phyloP scores from a whole-genome alignment of 495 filamentous ascomycete genomes.

The Niebla homalea region DNA sequence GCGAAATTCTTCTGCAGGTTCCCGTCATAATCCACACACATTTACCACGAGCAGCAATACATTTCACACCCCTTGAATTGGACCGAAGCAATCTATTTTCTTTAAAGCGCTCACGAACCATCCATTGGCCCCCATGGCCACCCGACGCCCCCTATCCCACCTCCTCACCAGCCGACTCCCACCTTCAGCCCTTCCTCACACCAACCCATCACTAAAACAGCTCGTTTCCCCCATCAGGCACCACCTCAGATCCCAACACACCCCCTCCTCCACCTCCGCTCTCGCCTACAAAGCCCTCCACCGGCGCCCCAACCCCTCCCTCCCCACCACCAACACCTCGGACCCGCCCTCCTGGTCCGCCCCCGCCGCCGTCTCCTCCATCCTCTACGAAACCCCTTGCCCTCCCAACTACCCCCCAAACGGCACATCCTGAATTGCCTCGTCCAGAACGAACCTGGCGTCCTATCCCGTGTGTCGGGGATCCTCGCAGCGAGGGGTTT shows the following conservation, averaged over 20 bases:
- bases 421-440: slow-evolving; percentile 94
- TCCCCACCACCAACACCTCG: slow-evolving; percentile 66
- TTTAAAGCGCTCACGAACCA: too few species aligned
- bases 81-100: too few species aligned
- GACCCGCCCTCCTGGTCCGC: slow-evolving; percentile 76
- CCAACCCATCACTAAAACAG: neutral
- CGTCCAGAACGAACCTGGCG: slow-evolving; percentile 96
- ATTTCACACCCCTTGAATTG: too few species aligned
- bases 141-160: slow-evolving; percentile 8
- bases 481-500: slow-evolving; percentile 94
- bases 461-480: slow-evolving; percentile 88
- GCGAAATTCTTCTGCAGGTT: neutral
- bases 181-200: slow-evolving; percentile 2
- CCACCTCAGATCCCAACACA: slow-evolving; percentile 12
- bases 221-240: neutral
- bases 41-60: neutral
- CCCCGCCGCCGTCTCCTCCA: slow-evolving; percentile 88
- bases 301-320: slow-evolving; percentile 70
- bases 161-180: slow-evolving; percentile 4
- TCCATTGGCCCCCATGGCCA: slow-evolving; percentile 13
- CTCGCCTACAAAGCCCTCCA: slow-evolving; percentile 97
- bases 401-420: slow-evolving; percentile 73
- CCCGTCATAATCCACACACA: neutral
- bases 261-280: slow-evolving; percentile 71
- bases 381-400: slow-evolving; percentile 92